Base-by-base conservation (phyloP, 352 stramenopile genomes). In the Phytophthora megakarya region DNA sequence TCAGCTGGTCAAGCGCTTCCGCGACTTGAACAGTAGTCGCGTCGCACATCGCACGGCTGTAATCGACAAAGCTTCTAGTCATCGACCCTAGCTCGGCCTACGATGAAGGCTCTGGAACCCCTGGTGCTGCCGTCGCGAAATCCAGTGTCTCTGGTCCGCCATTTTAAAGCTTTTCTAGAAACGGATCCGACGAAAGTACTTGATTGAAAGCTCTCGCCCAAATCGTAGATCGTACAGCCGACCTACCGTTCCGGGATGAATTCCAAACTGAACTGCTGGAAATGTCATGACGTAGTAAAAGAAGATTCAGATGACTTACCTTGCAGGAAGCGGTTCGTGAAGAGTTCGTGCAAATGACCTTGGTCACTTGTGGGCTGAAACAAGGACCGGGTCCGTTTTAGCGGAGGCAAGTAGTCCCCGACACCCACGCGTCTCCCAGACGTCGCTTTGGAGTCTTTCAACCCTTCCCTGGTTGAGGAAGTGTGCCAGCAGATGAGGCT, bases 41-140 rank as follows among this genome's bases (percentile, higher is more conserved):
- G 16, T 55, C 47, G 21, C 18, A 55, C 3, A 55, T 23, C 9
- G 18, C 47, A 10, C 33, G 10, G 21, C 47, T 25, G 21, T 18
- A 37, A 21, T 55, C 47, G 11, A 55, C 21, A 7, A 55, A 55
- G 35, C 47, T 37, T 25, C 32, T 18, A 11, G 32, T 55, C 45
- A 21, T 9, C 5, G 47, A 45, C 5, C 32, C 33, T 3, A 55
- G 33, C 5, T 55, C 32, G 1, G 21, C 47, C 47, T 32, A 55
- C 0, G 21, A 33, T 16, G 1, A 11, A 0, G 30, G 46, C 10
- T 6, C 28, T 32, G 26, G 15, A 19, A 13, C 10, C 4, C 3
- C 1, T 35, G 19, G 21, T 8, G 33, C 21, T 3, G 19, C 33
- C 1, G 23, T 21, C 5, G 32, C 9, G 16, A 25, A 45, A 35